Evolutionary conservation across 164 flowering plant genomes (phyloP), one percentile per base, ranked within the genome.

Genomic region (Nymphaea colorata): DNA sequence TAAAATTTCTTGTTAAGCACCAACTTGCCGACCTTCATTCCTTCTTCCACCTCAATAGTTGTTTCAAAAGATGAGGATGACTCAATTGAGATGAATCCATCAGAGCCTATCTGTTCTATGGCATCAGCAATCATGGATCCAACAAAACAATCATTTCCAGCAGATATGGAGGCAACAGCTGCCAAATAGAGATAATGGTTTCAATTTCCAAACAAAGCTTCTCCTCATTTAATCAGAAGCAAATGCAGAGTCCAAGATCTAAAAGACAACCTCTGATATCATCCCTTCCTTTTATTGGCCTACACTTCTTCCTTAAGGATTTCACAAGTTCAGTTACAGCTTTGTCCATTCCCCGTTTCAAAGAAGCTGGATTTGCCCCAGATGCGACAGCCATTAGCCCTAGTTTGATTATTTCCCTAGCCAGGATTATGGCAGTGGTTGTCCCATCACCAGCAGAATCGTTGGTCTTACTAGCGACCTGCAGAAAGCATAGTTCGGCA

Each of bases 401-500:
- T 70, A 78, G 73, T 68, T 77, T 89, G 62, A 91, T 79, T 79
- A 94, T 85, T 68, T 80, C 90, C 68, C 91, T 81, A 72, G 95
- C 88, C 78, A 94, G 79, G 66, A 94, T 79, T 43, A 91, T 84
- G 62, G 97, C 98, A 69, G 97, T 91, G n/a, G 96, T 89, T 3
- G 96, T 94, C 51, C 98, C 98, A 87, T 94, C 98, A 59, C 98
- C 98, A 61, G 97, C 97, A 61, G 77, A 78, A 68, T 84, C 86
- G 81, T 94, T 94, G 67, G 88, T 88, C 80, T 82, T 88, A 43
- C 71, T 76, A 17, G 96, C 98, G 76, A 89, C 98, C 98, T 94
- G 78, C 69, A 45, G 11, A 45, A 45, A 45, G 53, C 11, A 45
- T 45, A 10, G 2, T 45, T 45, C 7, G 7, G 11, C 5, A 5